phyloP scores from a whole-genome alignment of 2,329 filamentous ascomycete species.

The Onygena corvina region DNA sequence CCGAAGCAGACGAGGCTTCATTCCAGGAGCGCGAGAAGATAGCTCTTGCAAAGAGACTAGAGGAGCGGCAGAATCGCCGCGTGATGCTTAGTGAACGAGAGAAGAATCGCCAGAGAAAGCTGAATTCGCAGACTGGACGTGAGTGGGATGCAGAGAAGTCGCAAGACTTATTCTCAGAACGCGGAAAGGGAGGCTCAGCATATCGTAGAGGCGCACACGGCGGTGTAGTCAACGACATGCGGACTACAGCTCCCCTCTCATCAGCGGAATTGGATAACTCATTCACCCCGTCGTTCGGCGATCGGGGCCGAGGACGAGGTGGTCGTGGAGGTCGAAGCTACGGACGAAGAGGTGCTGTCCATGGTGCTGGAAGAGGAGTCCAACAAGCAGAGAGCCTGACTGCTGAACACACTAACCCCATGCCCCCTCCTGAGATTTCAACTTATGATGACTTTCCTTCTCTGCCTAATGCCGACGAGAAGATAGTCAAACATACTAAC shows the following conservation, averaged over 20 bases:
- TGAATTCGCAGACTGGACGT: slow-evolving; percentile 45
- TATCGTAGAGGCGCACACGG: slow-evolving; percentile 43
- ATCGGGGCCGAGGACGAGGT: not conserved
- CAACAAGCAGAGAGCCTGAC: not conserved
- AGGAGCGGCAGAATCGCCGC: slow-evolving; percentile 40
- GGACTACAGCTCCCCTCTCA: slow-evolving; percentile 12
- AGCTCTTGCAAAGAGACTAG: slow-evolving; percentile 43
- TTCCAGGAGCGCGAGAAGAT: slow-evolving; percentile 53
- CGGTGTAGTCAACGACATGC: slow-evolving; percentile 33
- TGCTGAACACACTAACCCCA: not conserved
- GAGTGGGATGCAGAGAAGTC: slow-evolving; percentile 53
- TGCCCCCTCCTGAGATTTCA: not conserved
- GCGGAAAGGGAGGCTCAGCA: slow-evolving; percentile 30
- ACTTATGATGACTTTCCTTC: slow-evolving; percentile 1
- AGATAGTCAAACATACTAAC: no score
- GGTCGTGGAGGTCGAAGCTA: slow-evolving; percentile 18
- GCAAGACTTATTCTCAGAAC: slow-evolving; percentile 40
- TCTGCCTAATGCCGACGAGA: not conserved
- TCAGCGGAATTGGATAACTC: not conserved
- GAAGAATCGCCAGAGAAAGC: slow-evolving; percentile 47
- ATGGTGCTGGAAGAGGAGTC: slow-evolving; percentile 11
- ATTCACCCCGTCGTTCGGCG: not conserved
- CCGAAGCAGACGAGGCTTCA: slow-evolving; percentile 55
- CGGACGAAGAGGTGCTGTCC: slow-evolving; percentile 20
- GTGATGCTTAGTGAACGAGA: slow-evolving; percentile 53